Evolutionary conservation across 192 early-diverging fungal species (phyloP).

Genomic region (Umbelopsis isabellina): DNA sequence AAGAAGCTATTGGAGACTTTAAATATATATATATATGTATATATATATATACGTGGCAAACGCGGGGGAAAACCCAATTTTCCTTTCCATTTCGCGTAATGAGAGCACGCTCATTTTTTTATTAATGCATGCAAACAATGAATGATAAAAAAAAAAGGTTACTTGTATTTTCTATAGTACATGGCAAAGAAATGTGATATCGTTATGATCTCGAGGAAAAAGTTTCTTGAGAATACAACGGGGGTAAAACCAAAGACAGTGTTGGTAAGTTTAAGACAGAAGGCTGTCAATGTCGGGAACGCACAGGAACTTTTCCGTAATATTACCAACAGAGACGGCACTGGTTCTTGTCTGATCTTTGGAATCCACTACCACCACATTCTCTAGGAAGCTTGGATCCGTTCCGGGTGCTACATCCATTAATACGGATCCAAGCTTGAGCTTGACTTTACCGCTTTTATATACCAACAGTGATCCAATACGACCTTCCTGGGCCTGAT

Average conservation of each 20-base stretch:
- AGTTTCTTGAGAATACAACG: background rate
- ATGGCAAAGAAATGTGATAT: constrained; percentile 2
- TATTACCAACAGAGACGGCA: constrained; percentile 59
- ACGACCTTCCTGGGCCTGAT: constrained; percentile 49
- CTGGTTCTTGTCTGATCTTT: constrained; percentile 41
- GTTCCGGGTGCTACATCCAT: constrained; percentile 59
- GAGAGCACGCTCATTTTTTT: too few relatives aligned
- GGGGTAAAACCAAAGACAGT: background rate
- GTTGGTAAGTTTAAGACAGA: constrained; percentile 18
- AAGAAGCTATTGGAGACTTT: too few relatives aligned
- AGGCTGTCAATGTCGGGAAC: constrained; percentile 61
- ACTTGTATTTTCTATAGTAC: constrained; percentile 3
- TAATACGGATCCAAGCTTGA: constrained; percentile 62
- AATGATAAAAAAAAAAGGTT: background rate
- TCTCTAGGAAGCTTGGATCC: constrained; percentile 60
- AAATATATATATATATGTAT: too few relatives aligned
- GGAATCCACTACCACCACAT: constrained; percentile 61
- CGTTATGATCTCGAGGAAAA: constrained; percentile 11
- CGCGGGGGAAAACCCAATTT: too few relatives aligned
- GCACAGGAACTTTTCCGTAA: constrained; percentile 61
- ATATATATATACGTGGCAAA: too few relatives aligned
- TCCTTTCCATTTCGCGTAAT: too few relatives aligned
- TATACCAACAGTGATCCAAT: constrained; percentile 64
- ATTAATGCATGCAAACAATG: too few relatives aligned
- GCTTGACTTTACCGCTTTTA: constrained; percentile 68